phyloP scores from a whole-genome alignment of 345 rosid species.

The Hypericum androsaemum region DNA sequence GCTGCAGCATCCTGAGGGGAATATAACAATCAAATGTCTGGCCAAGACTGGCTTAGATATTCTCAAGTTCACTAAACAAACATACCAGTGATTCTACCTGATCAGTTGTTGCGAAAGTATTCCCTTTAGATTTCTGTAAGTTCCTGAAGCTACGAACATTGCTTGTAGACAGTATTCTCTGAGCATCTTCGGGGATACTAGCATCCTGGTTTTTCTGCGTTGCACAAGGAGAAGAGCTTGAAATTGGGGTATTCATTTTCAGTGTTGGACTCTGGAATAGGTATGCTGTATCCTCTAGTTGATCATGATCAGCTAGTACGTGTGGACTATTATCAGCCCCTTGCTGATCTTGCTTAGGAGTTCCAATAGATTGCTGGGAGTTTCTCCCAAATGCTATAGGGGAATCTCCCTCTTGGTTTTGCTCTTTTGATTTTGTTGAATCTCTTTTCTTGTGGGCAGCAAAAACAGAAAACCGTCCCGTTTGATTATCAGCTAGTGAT shows the following conservation, averaged over 20 bases:
- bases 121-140: conserved; percentile 29
- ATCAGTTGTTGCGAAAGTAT: conserved; percentile 27
- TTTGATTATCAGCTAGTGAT: conserved; percentile 31
- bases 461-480: conserved; percentile 19
- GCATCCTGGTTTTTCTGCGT: conserved; percentile 25
- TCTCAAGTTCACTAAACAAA: conserved; percentile 5
- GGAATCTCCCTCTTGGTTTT: conserved; percentile 24
- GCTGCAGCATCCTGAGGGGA: conserved; percentile 37
- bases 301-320: conserved; percentile 25
- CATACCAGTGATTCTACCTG: conserved; percentile 39
- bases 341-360: conserved; percentile 19
- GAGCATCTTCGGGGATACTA: conserved; percentile 27
- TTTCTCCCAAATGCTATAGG: conserved; percentile 7
- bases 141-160: conserved; percentile 29
- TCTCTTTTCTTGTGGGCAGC: conserved; percentile 23
- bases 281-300: conserved; percentile 23
- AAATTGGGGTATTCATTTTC: conserved; percentile 32
- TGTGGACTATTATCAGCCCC: conserved; percentile 18
- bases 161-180: conserved; percentile 22
- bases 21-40: too few species aligned
- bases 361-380: conserved; percentile 3
- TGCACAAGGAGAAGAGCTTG: conserved; percentile 33
- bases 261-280: conserved; percentile 55
- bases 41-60: too few species aligned
- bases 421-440: conserved; percentile 14